These are phyloP conservation scores for Sporothrix sp. DNA, from an alignment of 2,329 filamentous ascomycete species.

Conservation along the genomic window DNA sequence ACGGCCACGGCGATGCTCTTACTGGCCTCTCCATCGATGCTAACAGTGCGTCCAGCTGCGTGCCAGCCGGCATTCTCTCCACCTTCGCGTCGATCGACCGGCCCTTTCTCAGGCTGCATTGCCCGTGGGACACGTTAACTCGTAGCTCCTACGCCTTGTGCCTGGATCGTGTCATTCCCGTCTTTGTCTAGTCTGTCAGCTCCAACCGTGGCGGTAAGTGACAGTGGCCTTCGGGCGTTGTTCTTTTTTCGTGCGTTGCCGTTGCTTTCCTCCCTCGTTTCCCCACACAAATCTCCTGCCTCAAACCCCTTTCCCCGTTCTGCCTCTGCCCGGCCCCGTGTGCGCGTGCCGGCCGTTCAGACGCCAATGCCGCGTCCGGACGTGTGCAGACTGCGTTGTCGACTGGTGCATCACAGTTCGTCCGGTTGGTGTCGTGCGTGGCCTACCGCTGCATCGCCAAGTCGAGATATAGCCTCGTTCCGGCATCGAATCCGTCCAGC, in stretches of 20 bases:
- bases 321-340: neutral
- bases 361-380: too few species aligned
- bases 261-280: conserved; percentile 2
- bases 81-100: conserved; percentile 30
- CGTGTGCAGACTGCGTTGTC: too few species aligned
- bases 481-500: neutral
- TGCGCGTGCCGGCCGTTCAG: too few species aligned
- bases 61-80: conserved; percentile 30
- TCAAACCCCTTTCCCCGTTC: neutral
- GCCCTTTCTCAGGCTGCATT: conserved; percentile 29
- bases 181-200: conserved; percentile 23
- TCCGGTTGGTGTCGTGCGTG: neutral
- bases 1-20: too few species aligned
- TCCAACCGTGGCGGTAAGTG: conserved; percentile 43
- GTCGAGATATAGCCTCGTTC: too few species aligned
- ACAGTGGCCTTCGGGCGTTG: neutral
- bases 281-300: conserved; percentile 8
- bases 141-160: conserved; percentile 45
- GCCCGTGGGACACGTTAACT: conserved; percentile 54
- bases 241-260: conserved; percentile 15
- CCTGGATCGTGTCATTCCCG: conserved; percentile 37
- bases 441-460: too few species aligned
- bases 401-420: too few species aligned
- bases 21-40: too few species aligned
- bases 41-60: conserved; percentile 30